A percentile compares a stretch with the other conserved stretches of the same genome.
Evolutionary conservation across 1,284 basidiomycete genomes (phyloP).

Genomic region (Ustilago tritici): DNA sequence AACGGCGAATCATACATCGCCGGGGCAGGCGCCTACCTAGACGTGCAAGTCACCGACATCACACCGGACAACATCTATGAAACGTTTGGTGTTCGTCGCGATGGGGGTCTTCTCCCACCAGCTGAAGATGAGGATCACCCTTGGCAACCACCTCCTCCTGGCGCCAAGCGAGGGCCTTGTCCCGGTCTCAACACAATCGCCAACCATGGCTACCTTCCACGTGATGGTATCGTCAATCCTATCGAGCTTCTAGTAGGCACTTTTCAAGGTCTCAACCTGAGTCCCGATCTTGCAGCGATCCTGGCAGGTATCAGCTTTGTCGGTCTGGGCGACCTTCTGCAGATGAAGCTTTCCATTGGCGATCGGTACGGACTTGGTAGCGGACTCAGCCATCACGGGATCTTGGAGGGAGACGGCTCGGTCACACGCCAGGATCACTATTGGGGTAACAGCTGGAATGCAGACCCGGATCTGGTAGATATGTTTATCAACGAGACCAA

Average conservation of each 20-base stretch:
- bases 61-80: constrained; percentile 26
- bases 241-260: constrained; percentile 53
- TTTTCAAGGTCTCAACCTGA: constrained; percentile 55
- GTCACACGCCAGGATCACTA: constrained; percentile 45
- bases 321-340: constrained; percentile 59
- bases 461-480: constrained; percentile 16
- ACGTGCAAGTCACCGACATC: constrained; percentile 20
- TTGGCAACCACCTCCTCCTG: constrained; percentile 21
- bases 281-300: constrained; percentile 59
- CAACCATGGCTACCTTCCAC: constrained; percentile 57
- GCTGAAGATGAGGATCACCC: constrained; percentile 27
- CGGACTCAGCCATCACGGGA: constrained; percentile 38
- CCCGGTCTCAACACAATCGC: constrained; percentile 69
- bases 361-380: constrained; percentile 22
- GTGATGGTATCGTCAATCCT: constrained; percentile 64
- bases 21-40: constrained; percentile 3
- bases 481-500: constrained; percentile 47
- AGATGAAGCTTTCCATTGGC: constrained; percentile 50
- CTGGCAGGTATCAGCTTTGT: constrained; percentile 62
- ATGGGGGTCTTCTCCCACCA: constrained; percentile 8
- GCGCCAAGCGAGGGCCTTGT: constrained; percentile 61
- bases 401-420: constrained; percentile 41
- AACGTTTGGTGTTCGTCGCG: constrained; percentile 20
- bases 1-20: not conserved
- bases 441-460: constrained; percentile 44